Evolutionary conservation across 345 rosid genomes (phyloP), one percentile per base, ranked within the genome.

Genomic region (Sonneratia caseolaris): DNA sequence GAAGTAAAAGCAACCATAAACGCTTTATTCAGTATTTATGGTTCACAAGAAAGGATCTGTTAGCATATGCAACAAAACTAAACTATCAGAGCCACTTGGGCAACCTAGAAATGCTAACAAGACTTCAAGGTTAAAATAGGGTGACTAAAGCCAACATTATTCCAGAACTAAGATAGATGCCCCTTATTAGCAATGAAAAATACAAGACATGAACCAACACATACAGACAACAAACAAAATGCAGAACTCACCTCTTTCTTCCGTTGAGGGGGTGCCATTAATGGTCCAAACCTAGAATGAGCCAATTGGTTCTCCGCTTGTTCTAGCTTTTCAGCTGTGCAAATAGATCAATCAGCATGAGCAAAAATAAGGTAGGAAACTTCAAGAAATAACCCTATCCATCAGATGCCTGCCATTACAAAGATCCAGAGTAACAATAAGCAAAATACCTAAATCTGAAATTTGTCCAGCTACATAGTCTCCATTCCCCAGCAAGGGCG

Each of bases 391-490:
- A 61, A 47, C 68, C 66, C 40, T 51, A 57, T 5, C 2, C 21
- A 43, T 37, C 19, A 65, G 19, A 40, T 56, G 51, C 68, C 42
- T 55, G 45, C 59, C 32, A 37, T 11, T 8, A 62, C 24, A 70
- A 5, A 4, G 42, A 56, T 18, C 36, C 27, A 51, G 51, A 27
- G 40, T 42, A 69, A 72, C 27, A 37, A 64, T 69, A 62, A 35
- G 7, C 72, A 45, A 69, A 68, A 61, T 87, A 92, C 99, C 99
- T 84, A 96, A 85, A 83, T 96, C 99, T 32, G 95, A 96, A 76
- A 92, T 89, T 79, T 96, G 99, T 66, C 99, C 99, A 0, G 98
- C 98, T 76, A 96, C 96, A 73, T 92, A 96, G 86, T 96, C 99
- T 68, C 96, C 98, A 79, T 88, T 96, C 67, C 98, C 99, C 83